These are phyloP conservation scores for Arthrobotrys sinensis DNA, from an alignment of 2,329 filamentous ascomycete species.

Conservation along the genomic window DNA sequence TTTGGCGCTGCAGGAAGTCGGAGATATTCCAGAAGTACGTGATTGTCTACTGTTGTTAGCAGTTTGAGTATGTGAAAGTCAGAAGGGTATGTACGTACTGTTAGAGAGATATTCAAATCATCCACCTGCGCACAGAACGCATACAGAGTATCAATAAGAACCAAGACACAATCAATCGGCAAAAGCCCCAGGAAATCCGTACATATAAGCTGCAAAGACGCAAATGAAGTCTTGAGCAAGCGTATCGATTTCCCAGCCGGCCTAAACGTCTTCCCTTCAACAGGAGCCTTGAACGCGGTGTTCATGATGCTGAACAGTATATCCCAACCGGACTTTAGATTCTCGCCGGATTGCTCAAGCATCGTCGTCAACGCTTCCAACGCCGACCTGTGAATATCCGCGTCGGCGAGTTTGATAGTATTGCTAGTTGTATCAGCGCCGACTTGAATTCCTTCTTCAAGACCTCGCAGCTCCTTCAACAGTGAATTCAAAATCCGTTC, in stretches of 20 bases:
- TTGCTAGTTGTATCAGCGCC: constrained; percentile 68
- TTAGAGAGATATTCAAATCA: constrained; percentile 94
- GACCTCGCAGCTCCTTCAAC: constrained; percentile 68
- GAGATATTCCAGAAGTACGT: constrained; percentile 97
- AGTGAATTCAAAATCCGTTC: constrained; percentile 68
- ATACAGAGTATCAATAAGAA: constrained; percentile 87
- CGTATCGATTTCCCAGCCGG: constrained; percentile 60
- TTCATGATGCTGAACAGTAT: constrained; percentile 87
- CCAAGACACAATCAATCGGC: constrained; percentile 79
- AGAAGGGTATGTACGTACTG: constrained; percentile 71
- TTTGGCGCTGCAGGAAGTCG: constrained; percentile 77
- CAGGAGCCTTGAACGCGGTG: constrained; percentile 77
- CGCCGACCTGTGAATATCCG: constrained; percentile 84
- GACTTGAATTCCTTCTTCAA: constrained; percentile 78
- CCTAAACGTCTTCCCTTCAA: constrained; percentile 36
- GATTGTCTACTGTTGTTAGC: constrained; percentile 75
- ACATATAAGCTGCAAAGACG: constrained; percentile 89
- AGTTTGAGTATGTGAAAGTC: constrained; percentile 56
- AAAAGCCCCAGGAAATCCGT: constrained; percentile 89
- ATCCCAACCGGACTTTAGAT: constrained; percentile 85
- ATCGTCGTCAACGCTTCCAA: constrained; percentile 85
- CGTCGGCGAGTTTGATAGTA: constrained; percentile 71
- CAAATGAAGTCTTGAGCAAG: constrained; percentile 82
- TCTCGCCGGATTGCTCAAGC: constrained; percentile 89
- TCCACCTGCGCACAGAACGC: constrained; percentile 90